Base-by-base conservation (phyloP, 331 rosid species). In the Stylosanthes scabra region DNA sequence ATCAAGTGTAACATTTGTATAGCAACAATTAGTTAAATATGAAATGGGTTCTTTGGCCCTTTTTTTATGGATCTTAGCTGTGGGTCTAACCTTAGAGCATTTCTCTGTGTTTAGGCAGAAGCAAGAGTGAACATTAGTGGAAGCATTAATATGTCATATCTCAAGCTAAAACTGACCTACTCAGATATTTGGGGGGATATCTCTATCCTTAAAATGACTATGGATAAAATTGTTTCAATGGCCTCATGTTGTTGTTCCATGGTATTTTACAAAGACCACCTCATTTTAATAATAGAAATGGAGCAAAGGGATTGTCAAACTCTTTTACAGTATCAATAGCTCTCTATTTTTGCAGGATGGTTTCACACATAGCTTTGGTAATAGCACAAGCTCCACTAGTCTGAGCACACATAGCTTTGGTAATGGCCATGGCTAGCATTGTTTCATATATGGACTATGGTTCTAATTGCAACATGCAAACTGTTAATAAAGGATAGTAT, bases 381-480 rank as follows among this genome's bases (percentile, higher is more conserved):
- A n/a, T 60, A 47, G 66, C 50, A 28, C 56, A 14, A 29, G 28
- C 39, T 15, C 57, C 59, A 42, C 47, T 8, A 40, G 54, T 69
- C 44, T n/a, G n/a, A 42, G 72, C n/a, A n/a, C n/a, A n/a, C n/a
- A n/a, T n/a, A n/a, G n/a, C n/a, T n/a, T n/a, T n/a, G n/a, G n/a
- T n/a, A n/a, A n/a, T n/a, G n/a, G n/a, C n/a, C n/a, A n/a, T n/a
- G n/a, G n/a, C n/a, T n/a, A n/a, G n/a, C 25, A 42, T 62, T 29
- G 44, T 55, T 63, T 63, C 13, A 39, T 28, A 28, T 51, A 20
- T 1, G 25, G 25, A 20, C 25, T 20, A 50, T 59, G 9, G 61
- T 41, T 52, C 66, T 31, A 54, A 78, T 15, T 63, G 44, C 65
- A 62, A 54, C 70, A 11, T 63, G 44, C 65, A 62, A 42, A 42